phyloP scores from a whole-genome alignment of 2,329 filamentous ascomycete species.

The Aspergillus felis region DNA sequence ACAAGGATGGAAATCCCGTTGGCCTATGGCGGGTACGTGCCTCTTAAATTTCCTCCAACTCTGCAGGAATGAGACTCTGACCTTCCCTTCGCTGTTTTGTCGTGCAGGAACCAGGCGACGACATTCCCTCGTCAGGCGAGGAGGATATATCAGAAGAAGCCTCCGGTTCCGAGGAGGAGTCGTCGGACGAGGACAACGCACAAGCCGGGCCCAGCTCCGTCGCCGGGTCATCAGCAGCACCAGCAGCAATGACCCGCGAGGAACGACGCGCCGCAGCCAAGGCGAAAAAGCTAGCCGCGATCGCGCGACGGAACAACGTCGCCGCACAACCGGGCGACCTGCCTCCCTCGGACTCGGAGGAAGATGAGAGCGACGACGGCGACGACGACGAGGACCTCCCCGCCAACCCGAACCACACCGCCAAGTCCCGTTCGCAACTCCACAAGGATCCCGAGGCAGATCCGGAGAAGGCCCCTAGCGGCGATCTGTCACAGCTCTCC shows the following conservation, averaged over 20 bases:
- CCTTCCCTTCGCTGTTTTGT: too few relatives aligned
- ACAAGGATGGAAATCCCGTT: conserved; percentile 82
- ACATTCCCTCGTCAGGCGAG: conserved; percentile 41
- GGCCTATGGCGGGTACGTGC: conserved; percentile 75
- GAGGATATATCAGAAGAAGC: conserved; percentile 49
- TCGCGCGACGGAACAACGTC: conserved; percentile 68
- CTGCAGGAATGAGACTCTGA: too few relatives aligned
- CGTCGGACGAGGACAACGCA: background rate
- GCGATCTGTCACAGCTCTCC: conserved; percentile 54
- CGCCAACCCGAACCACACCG: conserved; percentile 83
- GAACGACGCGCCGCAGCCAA: conserved; percentile 84
- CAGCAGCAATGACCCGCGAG: conserved; percentile 64
- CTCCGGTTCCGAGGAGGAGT: conserved; percentile 45
- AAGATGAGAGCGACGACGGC: conserved; percentile 31
- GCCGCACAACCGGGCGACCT: conserved; percentile 79
- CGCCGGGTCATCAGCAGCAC: background rate
- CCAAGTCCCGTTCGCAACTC: conserved; percentile 65
- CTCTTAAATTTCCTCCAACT: too few relatives aligned
- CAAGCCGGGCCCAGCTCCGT: conserved; percentile 47
- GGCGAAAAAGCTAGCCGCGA: conserved; percentile 84
- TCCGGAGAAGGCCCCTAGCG: conserved; percentile 30
- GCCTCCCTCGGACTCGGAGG: conserved; percentile 64
- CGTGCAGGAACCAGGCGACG: conserved; percentile 33
- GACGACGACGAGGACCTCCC: conserved; percentile 49
- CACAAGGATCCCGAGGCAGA: conserved; percentile 56